A percentile compares a stretch with the other conserved stretches of the same genome.
Evolutionary conservation across 2,329 filamentous ascomycete genomes (phyloP).

Genomic region (Pseudocercospora musae): DNA sequence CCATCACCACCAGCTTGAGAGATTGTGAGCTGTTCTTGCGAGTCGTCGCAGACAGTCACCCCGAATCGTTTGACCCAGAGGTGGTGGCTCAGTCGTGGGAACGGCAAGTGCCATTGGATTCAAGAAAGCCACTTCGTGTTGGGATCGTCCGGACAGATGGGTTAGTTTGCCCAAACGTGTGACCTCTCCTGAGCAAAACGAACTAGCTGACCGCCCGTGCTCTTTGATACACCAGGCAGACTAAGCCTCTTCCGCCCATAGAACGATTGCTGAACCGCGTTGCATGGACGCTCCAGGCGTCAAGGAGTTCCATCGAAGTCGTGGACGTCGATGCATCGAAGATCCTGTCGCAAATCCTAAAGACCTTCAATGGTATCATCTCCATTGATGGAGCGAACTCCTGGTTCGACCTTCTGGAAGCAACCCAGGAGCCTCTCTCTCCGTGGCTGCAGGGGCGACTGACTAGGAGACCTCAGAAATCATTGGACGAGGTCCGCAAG

Average conservation of each 20-base stretch:
- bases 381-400: slow-evolving; percentile 54
- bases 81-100: slow-evolving; percentile 42
- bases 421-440: slow-evolving; percentile 55
- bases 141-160: slow-evolving; percentile 52
- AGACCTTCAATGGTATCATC: slow-evolving; percentile 57
- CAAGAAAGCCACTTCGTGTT: slow-evolving; percentile 37
- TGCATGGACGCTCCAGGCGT: slow-evolving; percentile 37
- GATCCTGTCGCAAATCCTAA: slow-evolving; percentile 54
- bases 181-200: background rate
- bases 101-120: slow-evolving; percentile 21
- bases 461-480: slow-evolving; percentile 47
- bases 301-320: slow-evolving; percentile 47
- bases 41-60: slow-evolving; percentile 50
- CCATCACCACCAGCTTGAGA: slow-evolving; percentile 46
- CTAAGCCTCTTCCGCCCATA: slow-evolving; percentile 53
- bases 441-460: slow-evolving; percentile 57
- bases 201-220: background rate
- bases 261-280: slow-evolving; percentile 47
- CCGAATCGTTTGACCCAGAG: slow-evolving; percentile 50
- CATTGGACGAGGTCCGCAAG: slow-evolving; percentile 49
- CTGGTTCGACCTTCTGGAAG: slow-evolving; percentile 57
- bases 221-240: slow-evolving; percentile 29
- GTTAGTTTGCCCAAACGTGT: background rate
- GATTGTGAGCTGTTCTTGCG: slow-evolving; percentile 55
- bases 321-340: slow-evolving; percentile 56